These are phyloP conservation scores for Dactylonectria macrodidyma DNA, from an alignment of 2,329 filamentous ascomycete genomes.

Conservation along the genomic window DNA sequence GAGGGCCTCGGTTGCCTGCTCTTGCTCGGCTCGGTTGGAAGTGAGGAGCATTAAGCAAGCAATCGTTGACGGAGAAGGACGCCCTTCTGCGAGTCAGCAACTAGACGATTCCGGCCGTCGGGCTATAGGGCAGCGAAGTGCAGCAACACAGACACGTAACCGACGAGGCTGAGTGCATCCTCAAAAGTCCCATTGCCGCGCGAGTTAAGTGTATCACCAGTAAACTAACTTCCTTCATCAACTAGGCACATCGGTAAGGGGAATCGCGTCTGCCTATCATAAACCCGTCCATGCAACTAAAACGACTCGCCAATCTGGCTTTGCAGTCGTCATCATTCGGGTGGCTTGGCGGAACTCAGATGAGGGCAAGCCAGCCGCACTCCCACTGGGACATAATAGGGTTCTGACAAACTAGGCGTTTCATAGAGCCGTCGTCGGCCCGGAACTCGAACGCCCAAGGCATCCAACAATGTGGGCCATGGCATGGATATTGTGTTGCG, in stretches of 20 bases:
- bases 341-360: not conserved
- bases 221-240: not conserved
- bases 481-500: not conserved
- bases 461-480: not conserved
- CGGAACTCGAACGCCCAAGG: not conserved
- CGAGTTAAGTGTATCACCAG: not conserved
- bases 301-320: not conserved
- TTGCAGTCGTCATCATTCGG: not conserved
- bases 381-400: slow-evolving; percentile 2
- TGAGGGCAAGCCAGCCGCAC: not conserved
- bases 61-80: not conserved
- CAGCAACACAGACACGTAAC: not conserved
- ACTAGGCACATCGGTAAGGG: not conserved
- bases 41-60: not conserved
- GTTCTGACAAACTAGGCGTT: slow-evolving; percentile 2
- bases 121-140: not conserved
- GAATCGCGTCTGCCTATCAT: not conserved
- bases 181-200: not conserved
- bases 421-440: not conserved
- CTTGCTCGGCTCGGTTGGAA: not conserved
- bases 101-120: not conserved
- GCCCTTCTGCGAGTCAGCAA: not conserved
- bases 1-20: not conserved
- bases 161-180: not conserved
- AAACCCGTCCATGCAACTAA: not conserved